Evolutionary conservation across 495 filamentous ascomycete species (phyloP).

Genomic region (Sporormia fimetaria): DNA sequence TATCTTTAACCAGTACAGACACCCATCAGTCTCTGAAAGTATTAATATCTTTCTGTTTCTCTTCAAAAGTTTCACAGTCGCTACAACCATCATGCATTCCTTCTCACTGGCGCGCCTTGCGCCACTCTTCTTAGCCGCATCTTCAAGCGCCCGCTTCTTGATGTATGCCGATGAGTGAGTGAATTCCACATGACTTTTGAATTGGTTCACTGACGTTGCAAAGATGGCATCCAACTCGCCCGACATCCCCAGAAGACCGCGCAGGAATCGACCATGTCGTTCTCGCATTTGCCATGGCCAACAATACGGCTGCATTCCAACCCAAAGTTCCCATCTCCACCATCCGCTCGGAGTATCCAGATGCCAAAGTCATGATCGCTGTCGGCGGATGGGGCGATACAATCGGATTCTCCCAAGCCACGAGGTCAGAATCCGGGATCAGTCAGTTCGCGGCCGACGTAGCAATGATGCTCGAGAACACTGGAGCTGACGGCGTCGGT

Average conservation of each 20-base stretch:
- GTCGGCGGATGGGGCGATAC: conserved; percentile 68
- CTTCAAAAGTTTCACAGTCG: background rate
- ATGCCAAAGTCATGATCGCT: conserved; percentile 46
- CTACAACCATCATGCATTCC: conserved; percentile 13
- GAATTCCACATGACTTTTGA: background rate
- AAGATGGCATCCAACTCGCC: conserved; percentile 20
- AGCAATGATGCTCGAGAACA: conserved; percentile 47
- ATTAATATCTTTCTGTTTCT: background rate
- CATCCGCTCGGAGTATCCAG: conserved; percentile 8
- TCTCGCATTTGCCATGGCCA: conserved; percentile 13
- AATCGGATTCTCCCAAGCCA: conserved; percentile 48
- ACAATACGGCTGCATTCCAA: conserved; percentile 2
- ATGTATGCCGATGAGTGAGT: conserved; percentile 23
- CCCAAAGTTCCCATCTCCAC: conserved; percentile 14
- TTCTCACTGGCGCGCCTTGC: conserved; percentile 4
- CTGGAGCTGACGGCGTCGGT: conserved; percentile 30
- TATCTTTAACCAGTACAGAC: too few species aligned
- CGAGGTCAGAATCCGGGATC: conserved; percentile 42
- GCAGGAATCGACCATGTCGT: conserved; percentile 19
- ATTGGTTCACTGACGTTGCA: background rate
- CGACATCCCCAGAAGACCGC: conserved; percentile 6
- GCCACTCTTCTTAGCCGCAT: conserved; percentile 1
- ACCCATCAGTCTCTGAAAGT: too few species aligned
- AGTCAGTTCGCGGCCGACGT: conserved; percentile 53
- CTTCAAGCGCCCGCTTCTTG: conserved; percentile 10